Percentiles rank a stretch among this genome's conserved stretches.
Conservation (phyloP, 2,329 filamentous ascomycete species). For the Lomentospora prolificans region DNA sequence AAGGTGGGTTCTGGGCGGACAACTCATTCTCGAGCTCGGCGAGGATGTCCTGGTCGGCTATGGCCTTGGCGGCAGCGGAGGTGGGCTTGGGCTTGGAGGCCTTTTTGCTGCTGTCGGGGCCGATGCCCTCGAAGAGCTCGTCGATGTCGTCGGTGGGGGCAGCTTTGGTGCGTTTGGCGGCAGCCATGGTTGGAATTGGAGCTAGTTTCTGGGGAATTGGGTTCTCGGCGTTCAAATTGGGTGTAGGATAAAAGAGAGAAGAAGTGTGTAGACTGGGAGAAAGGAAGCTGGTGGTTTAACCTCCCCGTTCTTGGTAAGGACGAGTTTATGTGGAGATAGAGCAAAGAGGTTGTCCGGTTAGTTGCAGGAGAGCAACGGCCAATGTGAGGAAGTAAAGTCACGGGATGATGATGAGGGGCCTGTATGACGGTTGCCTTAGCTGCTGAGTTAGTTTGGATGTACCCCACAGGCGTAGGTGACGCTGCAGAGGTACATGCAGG, state of each 20-base stretch:
- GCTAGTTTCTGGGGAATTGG: background rate
- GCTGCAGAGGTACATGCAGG: background rate
- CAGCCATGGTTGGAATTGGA: slow-evolving; percentile 11
- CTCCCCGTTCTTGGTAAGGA: too few relatives aligned
- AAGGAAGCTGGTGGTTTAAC: background rate
- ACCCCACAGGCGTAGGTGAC: background rate
- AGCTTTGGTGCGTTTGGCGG: slow-evolving; percentile 50
- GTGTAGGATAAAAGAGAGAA: background rate
- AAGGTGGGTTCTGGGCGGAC: slow-evolving; percentile 59
- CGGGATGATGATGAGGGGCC: background rate
- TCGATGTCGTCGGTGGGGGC: slow-evolving; percentile 51
- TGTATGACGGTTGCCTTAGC: background rate
- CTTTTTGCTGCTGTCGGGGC: slow-evolving; percentile 39
- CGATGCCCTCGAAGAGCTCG: slow-evolving; percentile 56
- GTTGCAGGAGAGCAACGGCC: background rate
- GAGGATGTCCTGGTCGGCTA: slow-evolving; percentile 62
- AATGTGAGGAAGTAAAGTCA: background rate
- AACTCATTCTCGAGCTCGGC: slow-evolving; percentile 76
- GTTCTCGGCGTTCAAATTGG: background rate
- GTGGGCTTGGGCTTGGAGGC: slow-evolving; percentile 32
- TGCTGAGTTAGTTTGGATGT: background rate
- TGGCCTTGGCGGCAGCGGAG: slow-evolving; percentile 38
- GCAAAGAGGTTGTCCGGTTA: background rate
- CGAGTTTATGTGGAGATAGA: background rate
- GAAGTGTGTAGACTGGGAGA: background rate